Conservation (phyloP, 2,329 filamentous ascomycete species). For the Sporothrix protearum region DNA sequence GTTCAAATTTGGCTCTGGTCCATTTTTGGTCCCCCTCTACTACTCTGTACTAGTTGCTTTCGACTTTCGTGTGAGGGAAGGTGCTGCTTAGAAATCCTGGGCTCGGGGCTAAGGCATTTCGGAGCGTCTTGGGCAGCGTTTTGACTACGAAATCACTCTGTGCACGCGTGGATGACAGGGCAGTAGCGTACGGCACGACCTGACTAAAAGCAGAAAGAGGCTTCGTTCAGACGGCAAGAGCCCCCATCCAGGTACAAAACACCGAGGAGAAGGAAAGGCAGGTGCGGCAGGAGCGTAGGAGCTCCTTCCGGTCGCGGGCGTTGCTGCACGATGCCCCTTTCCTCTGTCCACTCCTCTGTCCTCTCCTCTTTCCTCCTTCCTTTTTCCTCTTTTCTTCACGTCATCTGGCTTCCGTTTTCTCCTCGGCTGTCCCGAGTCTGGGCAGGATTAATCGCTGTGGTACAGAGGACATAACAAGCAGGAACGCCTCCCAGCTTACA, state of each 20-base stretch:
- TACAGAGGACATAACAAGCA: not conserved
- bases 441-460: too few relatives aligned
- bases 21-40: not conserved
- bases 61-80: not conserved
- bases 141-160: not conserved
- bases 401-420: not conserved
- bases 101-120: constrained; percentile 5
- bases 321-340: not conserved
- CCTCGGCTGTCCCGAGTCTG: not conserved
- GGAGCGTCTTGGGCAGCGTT: not conserved
- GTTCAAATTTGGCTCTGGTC: not conserved
- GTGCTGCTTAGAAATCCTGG: constrained; percentile 17
- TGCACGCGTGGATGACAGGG: not conserved
- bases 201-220: constrained; percentile 8
- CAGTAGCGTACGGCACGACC: constrained; percentile 1
- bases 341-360: not conserved
- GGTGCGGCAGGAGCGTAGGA: not conserved
- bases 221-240: not conserved
- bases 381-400: not conserved
- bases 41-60: not conserved
- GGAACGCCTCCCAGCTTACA: not conserved
- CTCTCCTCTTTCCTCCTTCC: not conserved
- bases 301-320: not conserved
- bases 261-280: not conserved
- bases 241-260: not conserved